Evolutionary conservation across 2,329 filamentous ascomycete species (phyloP), one percentile per base, ranked within the genome.

Genomic region (Aureobasidium subglaciale): DNA sequence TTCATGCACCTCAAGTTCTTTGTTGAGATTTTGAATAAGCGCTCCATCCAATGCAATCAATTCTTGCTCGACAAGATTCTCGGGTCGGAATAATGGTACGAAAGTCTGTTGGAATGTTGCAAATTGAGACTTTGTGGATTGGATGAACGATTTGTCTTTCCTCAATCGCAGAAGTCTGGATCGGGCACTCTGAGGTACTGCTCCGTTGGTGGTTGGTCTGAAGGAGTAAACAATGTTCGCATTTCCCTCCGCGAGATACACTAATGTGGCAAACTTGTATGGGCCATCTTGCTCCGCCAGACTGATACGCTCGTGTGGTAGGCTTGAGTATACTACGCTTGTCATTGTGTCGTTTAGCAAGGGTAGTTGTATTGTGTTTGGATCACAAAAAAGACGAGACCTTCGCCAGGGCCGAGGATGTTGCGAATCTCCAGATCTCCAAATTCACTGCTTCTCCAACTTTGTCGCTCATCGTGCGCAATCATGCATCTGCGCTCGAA

Each of bases 181-280:
- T 35, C 57, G 53, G 3, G 68, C 45, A 9, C 45, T 43, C 11
- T 32, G 4, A 4, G 62, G 63, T 6, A 57, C 48, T 7, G 53
- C 52, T 10, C 40, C 45, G n/a, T 54, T 38, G 24, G 35, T 35
- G 16, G 43, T 46, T 13, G 56, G n/a, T 4, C 56, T 52, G 5
- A 70, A 63, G 1, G 59, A 57, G 59, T 66, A 69, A 30, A 71
- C 61, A 43, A 70, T 59, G 56, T 71, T 71, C 10, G 69, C 69
- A 38, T 67, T 68, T 49, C 68, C 68, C 63, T 70, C 68, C 43
- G 67, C 64, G n/a, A 68, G 60, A 48, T 70, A 70, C 16, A 66
- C 60, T 38, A 68, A 57, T 15, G 29, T 38, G 8, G 50, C 56
- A 2, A 35, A 32, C 4, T 15, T 16, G 7, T 25, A 24, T 18